Evolutionary conservation across 768 basidiomycete genomes (phyloP), one percentile per base, ranked within the genome.

Genomic region (Naematelia encephala): DNA sequence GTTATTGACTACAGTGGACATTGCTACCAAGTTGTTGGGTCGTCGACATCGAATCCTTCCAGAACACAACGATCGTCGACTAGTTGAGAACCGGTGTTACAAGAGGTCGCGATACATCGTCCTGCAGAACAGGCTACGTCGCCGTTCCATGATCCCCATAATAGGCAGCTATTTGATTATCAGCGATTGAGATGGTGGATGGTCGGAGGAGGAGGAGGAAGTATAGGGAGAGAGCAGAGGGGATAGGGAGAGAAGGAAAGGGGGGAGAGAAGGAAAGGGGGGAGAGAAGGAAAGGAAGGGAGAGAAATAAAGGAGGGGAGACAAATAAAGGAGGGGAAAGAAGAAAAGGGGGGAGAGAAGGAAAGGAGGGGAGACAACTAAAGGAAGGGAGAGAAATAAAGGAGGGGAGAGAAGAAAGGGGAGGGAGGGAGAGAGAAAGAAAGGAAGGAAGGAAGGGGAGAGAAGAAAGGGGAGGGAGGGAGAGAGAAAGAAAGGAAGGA

Each of bases 21-120:
- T 39, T 8, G 34, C 34, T 39, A 39, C 34, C 34, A 39, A 39
- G 34, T 39, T 8, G 34, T 16, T 8, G 34, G 34, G 34, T 39
- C 34, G 34, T 39, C 8, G 8, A 39, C 34, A 16, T 39, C 34
- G 16, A 39, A 39, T 8, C 16, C 34, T 8, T 39, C 8, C 34
- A 16, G 34, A 8, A 43, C 21, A 51, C 59, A 60, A 5, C 14
- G 39, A 0, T 53, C 59, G 25, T 54, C 26, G 5, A 55, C 59
- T 13, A 55, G 47, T 4, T 39, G 29, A 12, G 12, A 48, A 3
- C 59, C 59, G 3, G 27, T 22, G 28, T 49, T 45, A 44, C 59
- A 60, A 21, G 59, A 44, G 13, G 53, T 54, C 1, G 53, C 53
- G 11, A 60, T 48, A 44, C 59, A 60, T 23, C 50, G 59, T 16